Evolutionary conservation across 257 asterid species (phyloP).

Genomic region (Echium plantagineum): DNA sequence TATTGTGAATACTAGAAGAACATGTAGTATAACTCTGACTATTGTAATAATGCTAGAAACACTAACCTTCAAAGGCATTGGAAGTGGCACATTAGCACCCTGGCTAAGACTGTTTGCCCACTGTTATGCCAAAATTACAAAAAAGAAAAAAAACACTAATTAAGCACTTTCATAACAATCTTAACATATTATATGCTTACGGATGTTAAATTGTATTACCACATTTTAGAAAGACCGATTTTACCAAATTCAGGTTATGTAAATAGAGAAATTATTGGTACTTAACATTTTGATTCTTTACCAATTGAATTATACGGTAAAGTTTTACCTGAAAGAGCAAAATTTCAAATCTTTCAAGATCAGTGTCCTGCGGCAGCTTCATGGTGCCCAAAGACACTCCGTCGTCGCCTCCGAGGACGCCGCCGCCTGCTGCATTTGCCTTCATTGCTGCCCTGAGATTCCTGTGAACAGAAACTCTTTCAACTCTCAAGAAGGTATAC

Average conservation of each 20-base stretch:
- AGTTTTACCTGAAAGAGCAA: slow-evolving; percentile 66
- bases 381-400: slow-evolving; percentile 83
- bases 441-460: slow-evolving; percentile 15
- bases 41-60: background rate
- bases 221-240: no score
- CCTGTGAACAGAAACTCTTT: slow-evolving; percentile 13
- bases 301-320: no score
- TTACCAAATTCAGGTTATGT: no score
- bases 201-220: no score
- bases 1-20: no score
- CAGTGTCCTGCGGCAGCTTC: slow-evolving; percentile 66
- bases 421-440: slow-evolving; percentile 29
- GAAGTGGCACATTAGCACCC: slow-evolving; percentile 84
- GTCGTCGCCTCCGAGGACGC: slow-evolving; percentile 34
- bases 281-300: no score
- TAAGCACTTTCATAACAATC: background rate
- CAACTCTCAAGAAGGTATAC: slow-evolving; percentile 14
- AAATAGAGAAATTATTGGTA: no score
- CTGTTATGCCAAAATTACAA: slow-evolving; percentile 29
- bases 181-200: no score
- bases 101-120: slow-evolving; percentile 95
- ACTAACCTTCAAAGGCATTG: slow-evolving; percentile 78
- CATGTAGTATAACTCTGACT: no score
- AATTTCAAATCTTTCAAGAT: slow-evolving; percentile 65
- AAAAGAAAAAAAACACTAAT: background rate